Evolutionary conservation across 139 green algal genomes (phyloP).

Genomic region (Closterium sp.): DNA sequence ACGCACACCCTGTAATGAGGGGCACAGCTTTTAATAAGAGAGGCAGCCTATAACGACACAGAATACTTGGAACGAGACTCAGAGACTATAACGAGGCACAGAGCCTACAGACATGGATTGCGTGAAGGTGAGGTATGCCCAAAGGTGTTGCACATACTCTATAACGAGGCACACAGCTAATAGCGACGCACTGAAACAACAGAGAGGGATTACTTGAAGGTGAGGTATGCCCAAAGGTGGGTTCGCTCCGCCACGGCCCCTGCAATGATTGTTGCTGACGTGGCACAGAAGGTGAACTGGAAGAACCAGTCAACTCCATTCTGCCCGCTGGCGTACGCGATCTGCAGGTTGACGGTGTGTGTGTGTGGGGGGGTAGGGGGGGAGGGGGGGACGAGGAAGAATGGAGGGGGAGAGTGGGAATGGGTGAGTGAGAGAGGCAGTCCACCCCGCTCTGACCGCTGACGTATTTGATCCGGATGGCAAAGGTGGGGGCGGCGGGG

Average conservation of each 20-base stretch:
- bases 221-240: slow-evolving; percentile 44
- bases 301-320: slow-evolving; percentile 45
- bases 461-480: too few species aligned
- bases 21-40: too few species aligned
- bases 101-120: too few species aligned
- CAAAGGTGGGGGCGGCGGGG: background rate
- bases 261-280: slow-evolving; percentile 54
- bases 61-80: background rate
- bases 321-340: background rate
- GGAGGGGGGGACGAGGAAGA: background rate
- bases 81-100: too few species aligned
- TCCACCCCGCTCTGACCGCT: too few species aligned
- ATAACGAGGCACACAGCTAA: background rate
- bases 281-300: slow-evolving; percentile 57
- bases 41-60: background rate
- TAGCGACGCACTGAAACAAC: background rate
- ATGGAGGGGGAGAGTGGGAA: background rate
- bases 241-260: slow-evolving; percentile 63
- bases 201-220: slow-evolving; percentile 17
- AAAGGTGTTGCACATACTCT: too few species aligned
- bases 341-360: background rate
- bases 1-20: too few species aligned
- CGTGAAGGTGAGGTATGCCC: too few species aligned
- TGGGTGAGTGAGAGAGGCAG: background rate
- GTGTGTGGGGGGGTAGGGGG: background rate